Evolutionary conservation across 2,329 filamentous ascomycete genomes (phyloP).

Genomic region (Aspergillus sp.): DNA sequence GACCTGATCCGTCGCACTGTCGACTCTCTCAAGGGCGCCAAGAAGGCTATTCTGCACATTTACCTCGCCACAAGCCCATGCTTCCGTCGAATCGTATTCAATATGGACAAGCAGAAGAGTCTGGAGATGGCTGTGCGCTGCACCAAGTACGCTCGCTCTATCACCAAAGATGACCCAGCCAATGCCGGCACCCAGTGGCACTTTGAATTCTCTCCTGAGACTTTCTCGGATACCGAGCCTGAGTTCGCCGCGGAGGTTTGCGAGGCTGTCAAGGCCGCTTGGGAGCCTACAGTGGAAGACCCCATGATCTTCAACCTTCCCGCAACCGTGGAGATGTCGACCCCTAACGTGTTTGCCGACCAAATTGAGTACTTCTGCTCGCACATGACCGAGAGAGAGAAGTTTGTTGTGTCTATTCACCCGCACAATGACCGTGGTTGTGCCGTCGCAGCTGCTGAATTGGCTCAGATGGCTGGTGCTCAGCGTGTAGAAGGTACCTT

Average conservation of each 20-base stretch:
- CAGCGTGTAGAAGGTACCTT: constrained; percentile 91
- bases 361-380: constrained; percentile 94
- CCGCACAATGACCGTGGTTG: constrained; percentile 93
- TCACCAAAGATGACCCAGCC: constrained; percentile 74
- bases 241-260: constrained; percentile 82
- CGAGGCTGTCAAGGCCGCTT: constrained; percentile 88
- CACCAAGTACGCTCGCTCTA: constrained; percentile 76
- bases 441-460: constrained; percentile 80
- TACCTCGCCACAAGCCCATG: constrained; percentile 96
- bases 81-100: constrained; percentile 88
- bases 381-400: constrained; percentile 77
- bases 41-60: constrained; percentile 91
- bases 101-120: constrained; percentile 76
- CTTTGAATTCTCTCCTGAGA: constrained; percentile 48
- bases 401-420: constrained; percentile 83
- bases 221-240: constrained; percentile 83
- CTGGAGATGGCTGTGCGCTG: constrained; percentile 79
- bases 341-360: constrained; percentile 93
- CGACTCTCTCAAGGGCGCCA: constrained; percentile 79
- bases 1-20: constrained; percentile 88
- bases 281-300: constrained; percentile 73
- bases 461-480: constrained; percentile 94
- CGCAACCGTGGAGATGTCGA: constrained; percentile 91
- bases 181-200: constrained; percentile 53
- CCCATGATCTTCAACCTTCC: constrained; percentile 96